These are phyloP conservation scores for Leccinum colubrinum DNA, from an alignment of 1,284 basidiomycete species.

Conservation along the genomic window DNA sequence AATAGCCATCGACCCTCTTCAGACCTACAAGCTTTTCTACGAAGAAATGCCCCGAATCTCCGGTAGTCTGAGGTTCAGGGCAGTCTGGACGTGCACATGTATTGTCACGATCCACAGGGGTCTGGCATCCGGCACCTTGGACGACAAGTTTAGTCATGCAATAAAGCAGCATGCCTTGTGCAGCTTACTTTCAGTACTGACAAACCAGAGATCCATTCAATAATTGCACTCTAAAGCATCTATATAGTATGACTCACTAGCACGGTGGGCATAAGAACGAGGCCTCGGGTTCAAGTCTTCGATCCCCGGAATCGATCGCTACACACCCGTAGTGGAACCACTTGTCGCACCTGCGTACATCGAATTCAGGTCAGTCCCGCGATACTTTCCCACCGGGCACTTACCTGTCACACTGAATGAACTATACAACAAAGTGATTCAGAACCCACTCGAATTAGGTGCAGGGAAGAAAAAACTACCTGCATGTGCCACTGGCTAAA, in stretches of 20 bases:
- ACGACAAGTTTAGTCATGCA: background rate
- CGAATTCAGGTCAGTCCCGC: background rate
- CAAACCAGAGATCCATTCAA: slow-evolving; percentile 2
- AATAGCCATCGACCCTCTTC: slow-evolving; percentile 12
- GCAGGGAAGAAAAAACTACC: slow-evolving; percentile 11
- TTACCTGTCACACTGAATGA: slow-evolving; percentile 33
- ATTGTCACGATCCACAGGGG: slow-evolving; percentile 3
- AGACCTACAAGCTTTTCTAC: slow-evolving; percentile 36
- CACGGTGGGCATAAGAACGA: slow-evolving; percentile 33
- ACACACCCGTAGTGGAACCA: slow-evolving; percentile 39
- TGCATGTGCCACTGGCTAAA: slow-evolving; percentile 25
- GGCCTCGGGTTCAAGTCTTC: slow-evolving; percentile 20
- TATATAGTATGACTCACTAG: slow-evolving; percentile 18
- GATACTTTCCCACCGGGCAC: background rate
- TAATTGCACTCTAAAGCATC: background rate
- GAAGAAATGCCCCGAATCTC: slow-evolving; percentile 21
- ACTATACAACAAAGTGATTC: slow-evolving; percentile 15
- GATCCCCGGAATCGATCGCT: slow-evolving; percentile 26
- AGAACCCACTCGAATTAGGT: background rate
- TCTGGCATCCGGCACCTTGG: slow-evolving; percentile 15
- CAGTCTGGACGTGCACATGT: slow-evolving; percentile 29
- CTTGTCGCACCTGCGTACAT: slow-evolving; percentile 29
- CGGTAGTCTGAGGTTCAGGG: slow-evolving; percentile 9
- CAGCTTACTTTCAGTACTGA: slow-evolving; percentile 20
- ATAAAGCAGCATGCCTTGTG: background rate